A percentile compares a stretch with the other conserved stretches of the same genome.
Conservation (phyloP, 495 filamentous ascomycete species). For the Chaetomium cochliodes region DNA sequence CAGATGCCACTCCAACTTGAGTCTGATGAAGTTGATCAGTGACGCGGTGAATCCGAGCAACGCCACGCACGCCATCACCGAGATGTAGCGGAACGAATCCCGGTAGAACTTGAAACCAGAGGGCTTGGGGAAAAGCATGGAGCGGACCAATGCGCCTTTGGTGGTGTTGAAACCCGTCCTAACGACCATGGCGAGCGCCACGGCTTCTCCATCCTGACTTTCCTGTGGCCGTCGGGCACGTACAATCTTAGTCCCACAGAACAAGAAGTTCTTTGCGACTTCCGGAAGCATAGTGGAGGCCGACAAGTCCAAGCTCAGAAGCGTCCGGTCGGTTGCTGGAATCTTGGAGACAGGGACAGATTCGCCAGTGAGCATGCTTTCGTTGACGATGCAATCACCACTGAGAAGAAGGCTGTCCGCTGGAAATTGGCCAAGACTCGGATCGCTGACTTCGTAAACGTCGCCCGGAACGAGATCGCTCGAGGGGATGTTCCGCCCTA, state of each 20-base stretch:
- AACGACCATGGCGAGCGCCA: slow-evolving; percentile 86
- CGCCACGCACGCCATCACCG: slow-evolving; percentile 92
- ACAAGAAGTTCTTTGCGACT: slow-evolving; percentile 83
- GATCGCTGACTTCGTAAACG: slow-evolving; percentile 96
- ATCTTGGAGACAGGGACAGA: slow-evolving; percentile 94
- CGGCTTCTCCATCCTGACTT: slow-evolving; percentile 77
- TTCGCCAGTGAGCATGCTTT: slow-evolving; percentile 99
- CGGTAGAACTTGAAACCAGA: slow-evolving; percentile 98
- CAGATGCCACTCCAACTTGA: slow-evolving; percentile 78
- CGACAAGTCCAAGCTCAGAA: slow-evolving; percentile 68
- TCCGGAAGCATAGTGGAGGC: slow-evolving; percentile 76
- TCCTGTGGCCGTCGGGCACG: slow-evolving; percentile 85
- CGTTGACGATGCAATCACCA: slow-evolving; percentile 98
- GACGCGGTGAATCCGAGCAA: slow-evolving; percentile 84
- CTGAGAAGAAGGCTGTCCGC: slow-evolving; percentile 89
- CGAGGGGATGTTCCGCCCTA: slow-evolving; percentile 83
- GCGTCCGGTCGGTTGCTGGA: slow-evolving; percentile 78
- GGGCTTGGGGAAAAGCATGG: slow-evolving; percentile 98
- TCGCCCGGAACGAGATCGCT: slow-evolving; percentile 92
- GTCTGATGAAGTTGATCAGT: slow-evolving; percentile 85
- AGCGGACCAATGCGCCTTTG: slow-evolving; percentile 91
- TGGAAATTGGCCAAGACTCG: slow-evolving; percentile 87
- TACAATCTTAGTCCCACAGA: slow-evolving; percentile 93
- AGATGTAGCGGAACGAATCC: slow-evolving; percentile 97
- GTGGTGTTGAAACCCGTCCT: slow-evolving; percentile 97